phyloP scores from a whole-genome alignment of 306 rosid species.

The Citrullus mucosospermus region DNA sequence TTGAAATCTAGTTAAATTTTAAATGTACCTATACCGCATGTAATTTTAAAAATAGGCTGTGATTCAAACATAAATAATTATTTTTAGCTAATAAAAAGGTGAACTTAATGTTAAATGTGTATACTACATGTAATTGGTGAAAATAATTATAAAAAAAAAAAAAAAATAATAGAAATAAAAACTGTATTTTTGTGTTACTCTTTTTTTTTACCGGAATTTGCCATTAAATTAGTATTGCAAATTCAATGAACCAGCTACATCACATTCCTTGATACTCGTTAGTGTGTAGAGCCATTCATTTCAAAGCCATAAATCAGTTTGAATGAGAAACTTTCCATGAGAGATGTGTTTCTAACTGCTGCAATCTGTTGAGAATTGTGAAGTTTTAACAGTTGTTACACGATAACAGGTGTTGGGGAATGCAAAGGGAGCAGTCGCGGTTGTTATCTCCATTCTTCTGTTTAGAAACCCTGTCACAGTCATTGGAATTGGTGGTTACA shows the following conservation, averaged over 20 bases:
- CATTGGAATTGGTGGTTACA: constrained; percentile 77
- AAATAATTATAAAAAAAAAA: background rate
- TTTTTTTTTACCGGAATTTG: no score
- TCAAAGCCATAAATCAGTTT: background rate
- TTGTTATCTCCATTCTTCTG: constrained; percentile 86
- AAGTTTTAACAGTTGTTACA: background rate
- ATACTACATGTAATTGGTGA: background rate
- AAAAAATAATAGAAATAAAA: background rate
- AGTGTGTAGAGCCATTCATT: background rate
- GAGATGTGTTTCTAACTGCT: background rate
- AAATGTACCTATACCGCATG: no score
- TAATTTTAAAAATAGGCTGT: no score
- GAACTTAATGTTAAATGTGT: background rate
- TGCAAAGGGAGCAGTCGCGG: constrained; percentile 97
- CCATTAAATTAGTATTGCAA: background rate
- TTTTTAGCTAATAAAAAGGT: background rate
- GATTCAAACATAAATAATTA: no score
- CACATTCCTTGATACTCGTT: background rate
- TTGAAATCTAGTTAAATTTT: background rate
- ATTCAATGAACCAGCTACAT: background rate
- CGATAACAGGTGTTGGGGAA: constrained; percentile 72
- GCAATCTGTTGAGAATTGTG: background rate
- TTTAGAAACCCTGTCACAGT: constrained; percentile 87
- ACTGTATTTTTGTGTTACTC: background rate
- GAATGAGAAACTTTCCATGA: background rate